phyloP scores from a whole-genome alignment of 257 asterid species.

The Haberlea rhodopensis region DNA sequence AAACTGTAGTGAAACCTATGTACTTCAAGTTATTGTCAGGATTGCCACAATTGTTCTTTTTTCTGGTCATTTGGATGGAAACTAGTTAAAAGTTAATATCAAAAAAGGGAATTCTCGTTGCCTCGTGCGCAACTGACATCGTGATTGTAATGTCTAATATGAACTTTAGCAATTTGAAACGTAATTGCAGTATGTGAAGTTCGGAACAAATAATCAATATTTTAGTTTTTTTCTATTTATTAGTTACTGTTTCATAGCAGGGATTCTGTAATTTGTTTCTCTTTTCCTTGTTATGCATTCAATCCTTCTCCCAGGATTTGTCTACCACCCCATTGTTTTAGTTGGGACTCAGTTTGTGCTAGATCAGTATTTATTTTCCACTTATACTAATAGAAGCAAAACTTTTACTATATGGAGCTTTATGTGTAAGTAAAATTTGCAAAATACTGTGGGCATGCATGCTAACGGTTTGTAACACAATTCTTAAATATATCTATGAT shows the following conservation, averaged over 20 bases:
- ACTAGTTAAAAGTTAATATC: neutral
- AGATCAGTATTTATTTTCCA: neutral
- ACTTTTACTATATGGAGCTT: constrained; percentile 8
- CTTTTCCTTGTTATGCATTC: constrained; percentile 2
- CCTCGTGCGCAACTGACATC: neutral
- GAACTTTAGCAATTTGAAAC: constrained; percentile 1
- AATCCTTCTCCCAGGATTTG: constrained; percentile 15
- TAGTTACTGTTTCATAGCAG: neutral
- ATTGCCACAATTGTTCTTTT: neutral
- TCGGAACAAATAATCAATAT: neutral
- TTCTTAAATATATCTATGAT: constrained; percentile 26
- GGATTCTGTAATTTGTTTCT: neutral
- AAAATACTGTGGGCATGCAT: constrained; percentile 12
- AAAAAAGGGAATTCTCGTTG: neutral
- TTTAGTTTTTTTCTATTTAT: neutral
- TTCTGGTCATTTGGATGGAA: constrained; percentile 4
- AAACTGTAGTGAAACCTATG: neutral
- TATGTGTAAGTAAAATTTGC: constrained; percentile 10
- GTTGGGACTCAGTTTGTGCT: constrained; percentile 4
- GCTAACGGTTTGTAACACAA: constrained; percentile 11
- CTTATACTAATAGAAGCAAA: constrained; percentile 3
- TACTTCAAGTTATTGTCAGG: neutral
- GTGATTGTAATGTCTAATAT: constrained; percentile 2
- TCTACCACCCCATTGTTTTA: neutral
- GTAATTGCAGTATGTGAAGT: constrained; percentile 2